Percentiles rank a stretch among this genome's conserved stretches.
phyloP scores from a whole-genome alignment of 176 grass and related monocot species.

The Aegilops sharonensis region DNA sequence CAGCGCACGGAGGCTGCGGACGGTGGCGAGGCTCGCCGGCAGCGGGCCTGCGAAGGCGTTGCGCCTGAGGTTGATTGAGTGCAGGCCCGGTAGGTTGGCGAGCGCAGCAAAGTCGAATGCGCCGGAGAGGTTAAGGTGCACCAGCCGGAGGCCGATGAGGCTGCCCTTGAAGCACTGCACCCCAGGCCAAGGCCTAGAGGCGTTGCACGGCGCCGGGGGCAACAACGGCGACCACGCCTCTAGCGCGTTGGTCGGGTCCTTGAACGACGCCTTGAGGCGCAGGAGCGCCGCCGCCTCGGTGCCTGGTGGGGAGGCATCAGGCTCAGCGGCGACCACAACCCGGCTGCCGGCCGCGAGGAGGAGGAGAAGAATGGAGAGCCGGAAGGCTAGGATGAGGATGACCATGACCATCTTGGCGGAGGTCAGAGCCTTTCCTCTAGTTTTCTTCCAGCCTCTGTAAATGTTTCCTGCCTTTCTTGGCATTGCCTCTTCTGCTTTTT shows the following conservation, averaged over 20 bases:
- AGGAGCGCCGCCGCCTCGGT: conserved; percentile 52
- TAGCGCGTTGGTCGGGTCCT: conserved; percentile 26
- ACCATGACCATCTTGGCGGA: conserved; percentile 49
- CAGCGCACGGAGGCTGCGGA: conserved; percentile 47
- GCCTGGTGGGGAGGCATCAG: neutral
- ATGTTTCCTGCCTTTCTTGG: conserved; percentile 34
- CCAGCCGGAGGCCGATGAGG: conserved; percentile 53
- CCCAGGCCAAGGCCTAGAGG: conserved; percentile 34
- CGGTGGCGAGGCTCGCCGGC: conserved; percentile 34
- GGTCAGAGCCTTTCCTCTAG: conserved; percentile 45
- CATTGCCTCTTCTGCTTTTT: conserved; percentile 29
- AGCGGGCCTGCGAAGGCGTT: conserved; percentile 56
- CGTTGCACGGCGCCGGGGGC: conserved; percentile 30
- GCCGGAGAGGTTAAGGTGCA: conserved; percentile 57
- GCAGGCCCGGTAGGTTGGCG: conserved; percentile 39
- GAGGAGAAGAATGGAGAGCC: conserved; percentile 34
- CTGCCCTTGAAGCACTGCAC: conserved; percentile 55
- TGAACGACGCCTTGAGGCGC: conserved; percentile 52
- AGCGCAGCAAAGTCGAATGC: conserved; percentile 47
- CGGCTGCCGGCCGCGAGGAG: neutral
- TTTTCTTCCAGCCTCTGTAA: conserved; percentile 47
- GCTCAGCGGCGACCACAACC: neutral
- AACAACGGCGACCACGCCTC: conserved; percentile 31
- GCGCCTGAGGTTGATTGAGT: conserved; percentile 52
- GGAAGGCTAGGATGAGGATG: conserved; percentile 38